phyloP scores from a whole-genome alignment of 352 stramenopile genomes.

The Phytophthora constricta region DNA sequence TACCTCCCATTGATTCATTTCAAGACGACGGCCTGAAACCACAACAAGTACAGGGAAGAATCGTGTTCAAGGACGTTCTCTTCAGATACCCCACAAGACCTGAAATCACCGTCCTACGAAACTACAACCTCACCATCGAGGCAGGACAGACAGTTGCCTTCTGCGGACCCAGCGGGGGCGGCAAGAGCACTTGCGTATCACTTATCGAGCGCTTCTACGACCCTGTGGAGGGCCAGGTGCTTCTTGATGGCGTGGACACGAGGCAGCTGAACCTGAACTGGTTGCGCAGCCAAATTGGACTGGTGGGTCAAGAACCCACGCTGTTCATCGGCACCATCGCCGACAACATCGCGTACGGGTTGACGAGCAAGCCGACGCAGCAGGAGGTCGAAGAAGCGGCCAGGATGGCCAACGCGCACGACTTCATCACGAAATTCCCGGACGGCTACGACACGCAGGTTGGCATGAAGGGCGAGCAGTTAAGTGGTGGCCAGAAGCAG shows the following conservation, averaged over 20 bases:
- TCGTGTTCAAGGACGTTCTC: slow-evolving; percentile 65
- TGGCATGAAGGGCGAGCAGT: slow-evolving; percentile 90
- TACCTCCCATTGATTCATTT: slow-evolving; percentile 43
- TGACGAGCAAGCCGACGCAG: slow-evolving; percentile 38
- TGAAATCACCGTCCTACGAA: slow-evolving; percentile 66
- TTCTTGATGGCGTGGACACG: slow-evolving; percentile 74
- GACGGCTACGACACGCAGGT: slow-evolving; percentile 94
- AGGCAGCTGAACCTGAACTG: slow-evolving; percentile 63
- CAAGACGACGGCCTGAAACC: slow-evolving; percentile 18
- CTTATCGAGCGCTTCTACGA: slow-evolving; percentile 73
- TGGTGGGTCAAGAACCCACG: slow-evolving; percentile 58
- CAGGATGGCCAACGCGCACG: slow-evolving; percentile 89
- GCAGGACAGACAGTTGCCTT: slow-evolving; percentile 62
- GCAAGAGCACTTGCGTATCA: slow-evolving; percentile 50
- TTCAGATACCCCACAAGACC: slow-evolving; percentile 78
- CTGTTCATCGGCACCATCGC: slow-evolving; percentile 60
- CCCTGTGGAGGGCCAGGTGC: slow-evolving; percentile 48
- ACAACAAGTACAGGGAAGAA: slow-evolving; percentile 22
- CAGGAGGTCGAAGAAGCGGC: slow-evolving; percentile 84
- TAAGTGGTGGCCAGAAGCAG: slow-evolving; percentile 63
- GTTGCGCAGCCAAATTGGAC: slow-evolving; percentile 54
- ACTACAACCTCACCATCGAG: slow-evolving; percentile 80
- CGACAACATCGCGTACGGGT: slow-evolving; percentile 56
- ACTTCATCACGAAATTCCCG: slow-evolving; percentile 90
- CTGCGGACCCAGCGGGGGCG: slow-evolving; percentile 44